Evolutionary conservation across 441 rosid species (phyloP).

Genomic region (Gossypium schwendimanii): DNA sequence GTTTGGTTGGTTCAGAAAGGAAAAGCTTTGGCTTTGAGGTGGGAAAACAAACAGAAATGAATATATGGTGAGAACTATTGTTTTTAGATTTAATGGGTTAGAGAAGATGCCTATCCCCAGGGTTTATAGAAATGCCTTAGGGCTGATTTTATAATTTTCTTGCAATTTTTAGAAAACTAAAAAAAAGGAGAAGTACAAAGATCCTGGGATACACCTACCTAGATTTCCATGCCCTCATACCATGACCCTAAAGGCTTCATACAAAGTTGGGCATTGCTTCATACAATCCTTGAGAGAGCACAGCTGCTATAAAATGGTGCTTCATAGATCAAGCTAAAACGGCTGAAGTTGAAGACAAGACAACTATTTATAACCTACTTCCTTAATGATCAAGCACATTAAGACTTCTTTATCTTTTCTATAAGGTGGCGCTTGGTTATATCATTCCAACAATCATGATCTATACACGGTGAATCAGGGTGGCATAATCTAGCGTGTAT

Average conservation of each 20-base stretch:
- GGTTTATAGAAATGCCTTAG: background rate
- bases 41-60: background rate
- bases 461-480: background rate
- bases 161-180: background rate
- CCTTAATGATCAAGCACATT: background rate
- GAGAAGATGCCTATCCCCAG: background rate
- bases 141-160: background rate
- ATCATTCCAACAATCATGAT: background rate
- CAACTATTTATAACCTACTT: background rate
- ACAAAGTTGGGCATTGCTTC: slow-evolving; percentile 1
- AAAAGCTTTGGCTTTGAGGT: background rate
- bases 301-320: background rate
- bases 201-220: background rate
- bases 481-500: background rate
- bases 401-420: background rate
- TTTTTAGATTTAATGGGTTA: too few species aligned
- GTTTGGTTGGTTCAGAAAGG: background rate
- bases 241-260: background rate
- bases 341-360: background rate
- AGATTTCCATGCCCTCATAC: background rate
- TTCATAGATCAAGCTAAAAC: background rate
- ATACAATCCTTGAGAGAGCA: background rate
- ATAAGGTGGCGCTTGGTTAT: background rate
- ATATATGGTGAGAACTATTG: background rate
- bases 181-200: background rate